Conservation (phyloP, 139 green algal species). For the Picochlorum sp. region DNA sequence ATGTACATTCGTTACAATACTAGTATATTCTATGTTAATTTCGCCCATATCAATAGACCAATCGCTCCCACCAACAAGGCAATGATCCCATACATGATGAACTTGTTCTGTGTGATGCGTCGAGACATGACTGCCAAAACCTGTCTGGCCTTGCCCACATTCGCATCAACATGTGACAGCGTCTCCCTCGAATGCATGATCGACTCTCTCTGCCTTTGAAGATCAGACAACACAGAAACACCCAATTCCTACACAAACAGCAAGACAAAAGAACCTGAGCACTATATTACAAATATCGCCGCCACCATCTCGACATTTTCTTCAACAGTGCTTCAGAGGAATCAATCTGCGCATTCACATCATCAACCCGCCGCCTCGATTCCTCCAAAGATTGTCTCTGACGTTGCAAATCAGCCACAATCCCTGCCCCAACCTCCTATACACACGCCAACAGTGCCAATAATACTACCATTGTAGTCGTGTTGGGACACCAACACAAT, state of each 20-base stretch:
- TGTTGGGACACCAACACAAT: too few relatives aligned
- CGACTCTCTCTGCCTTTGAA: constrained; percentile 87
- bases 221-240: constrained; percentile 79
- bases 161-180: constrained; percentile 81
- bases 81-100: constrained; percentile 45
- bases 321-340: constrained; percentile 21
- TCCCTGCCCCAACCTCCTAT: constrained; percentile 37
- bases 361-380: constrained; percentile 21
- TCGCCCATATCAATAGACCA: constrained; percentile 44
- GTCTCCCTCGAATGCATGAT: constrained; percentile 77
- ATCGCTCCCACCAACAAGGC: constrained; percentile 38
- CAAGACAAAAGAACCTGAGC: neutral
- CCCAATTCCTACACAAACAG: constrained; percentile 75
- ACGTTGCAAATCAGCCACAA: constrained; percentile 46
- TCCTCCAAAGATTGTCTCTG: constrained; percentile 49
- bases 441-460: neutral
- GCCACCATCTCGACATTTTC: constrained; percentile 33
- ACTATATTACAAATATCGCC: constrained; percentile 4
- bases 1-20: neutral
- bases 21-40: constrained; percentile 18
- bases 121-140: constrained; percentile 77
- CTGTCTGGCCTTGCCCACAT: constrained; percentile 74
- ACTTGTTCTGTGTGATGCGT: constrained; percentile 83
- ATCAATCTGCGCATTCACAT: constrained; percentile 30
- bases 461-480: too few relatives aligned